Percentiles rank a stretch among this genome's conserved stretches.
Conservation (phyloP, 2,329 filamentous ascomycete genomes). For the Penicillium sclerotiorum region DNA sequence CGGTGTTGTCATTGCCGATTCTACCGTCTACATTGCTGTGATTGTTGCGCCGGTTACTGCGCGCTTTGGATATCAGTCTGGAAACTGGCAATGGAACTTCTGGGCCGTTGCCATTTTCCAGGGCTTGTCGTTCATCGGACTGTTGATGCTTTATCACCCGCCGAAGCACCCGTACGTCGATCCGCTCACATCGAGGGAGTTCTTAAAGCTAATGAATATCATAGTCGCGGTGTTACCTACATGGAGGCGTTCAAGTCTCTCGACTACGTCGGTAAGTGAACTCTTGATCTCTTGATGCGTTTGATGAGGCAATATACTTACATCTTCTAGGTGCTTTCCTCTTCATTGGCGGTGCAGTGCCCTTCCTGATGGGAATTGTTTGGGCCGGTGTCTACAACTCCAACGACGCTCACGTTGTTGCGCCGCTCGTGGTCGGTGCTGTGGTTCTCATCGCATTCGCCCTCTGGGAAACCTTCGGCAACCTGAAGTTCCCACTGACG, state of each 20-base stretch:
- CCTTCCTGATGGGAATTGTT: conserved; percentile 46
- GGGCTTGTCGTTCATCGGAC: conserved; percentile 48
- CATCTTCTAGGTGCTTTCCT: conserved; percentile 31
- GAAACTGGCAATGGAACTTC: conserved; percentile 51
- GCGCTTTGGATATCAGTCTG: conserved; percentile 43
- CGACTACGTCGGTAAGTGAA: conserved; percentile 42
- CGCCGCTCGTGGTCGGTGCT: conserved; percentile 40
- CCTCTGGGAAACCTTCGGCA: conserved; percentile 44
- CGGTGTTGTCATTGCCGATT: conserved; percentile 48
- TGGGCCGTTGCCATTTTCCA: conserved; percentile 48
- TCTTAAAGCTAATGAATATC: conserved; percentile 12
- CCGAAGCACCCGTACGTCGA: conserved; percentile 43
- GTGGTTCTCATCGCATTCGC: conserved; percentile 39
- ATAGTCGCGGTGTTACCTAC: conserved; percentile 40
- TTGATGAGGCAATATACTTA: no score
- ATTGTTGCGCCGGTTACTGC: conserved; percentile 52
- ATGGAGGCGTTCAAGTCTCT: conserved; percentile 39
- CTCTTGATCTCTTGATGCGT: no score
- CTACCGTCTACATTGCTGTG: conserved; percentile 49
- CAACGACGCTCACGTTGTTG: conserved; percentile 42
- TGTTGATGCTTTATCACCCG: conserved; percentile 46
- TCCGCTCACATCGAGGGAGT: conserved; percentile 16
- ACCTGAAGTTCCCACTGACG: conserved; percentile 45
- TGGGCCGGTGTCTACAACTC: conserved; percentile 42
- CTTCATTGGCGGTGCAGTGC: conserved; percentile 40